A percentile compares a stretch with the other conserved stretches of the same genome.
phyloP scores from a whole-genome alignment of 2,329 filamentous ascomycete species.

The Neonectria ditissima region DNA sequence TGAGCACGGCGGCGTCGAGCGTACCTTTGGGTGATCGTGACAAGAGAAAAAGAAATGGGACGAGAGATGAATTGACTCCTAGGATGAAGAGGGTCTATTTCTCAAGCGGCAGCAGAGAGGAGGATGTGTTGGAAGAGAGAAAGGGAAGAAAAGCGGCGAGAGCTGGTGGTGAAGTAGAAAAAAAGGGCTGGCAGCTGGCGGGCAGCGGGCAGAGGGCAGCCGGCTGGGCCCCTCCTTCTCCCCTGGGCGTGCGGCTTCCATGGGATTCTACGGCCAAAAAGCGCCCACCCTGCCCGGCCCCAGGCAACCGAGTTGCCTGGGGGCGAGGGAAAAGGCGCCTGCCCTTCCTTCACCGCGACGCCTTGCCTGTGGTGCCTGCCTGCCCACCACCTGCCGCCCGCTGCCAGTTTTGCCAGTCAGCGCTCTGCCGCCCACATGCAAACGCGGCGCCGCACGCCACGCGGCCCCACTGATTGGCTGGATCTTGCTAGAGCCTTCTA shows the following conservation, averaged over 20 bases:
- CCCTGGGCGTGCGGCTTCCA: conserved; percentile 56
- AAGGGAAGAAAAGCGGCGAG: conserved; percentile 40
- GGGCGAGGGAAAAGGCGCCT: conserved; percentile 1
- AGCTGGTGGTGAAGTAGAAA: conserved; percentile 50
- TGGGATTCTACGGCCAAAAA: conserved; percentile 57
- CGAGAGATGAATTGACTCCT: conserved; percentile 42
- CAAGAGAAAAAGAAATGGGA: conserved; percentile 38
- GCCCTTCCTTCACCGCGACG: background rate
- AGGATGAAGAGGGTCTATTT: conserved; percentile 38
- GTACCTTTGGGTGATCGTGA: conserved; percentile 45
- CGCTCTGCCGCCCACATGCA: conserved; percentile 20
- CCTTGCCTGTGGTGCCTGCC: background rate
- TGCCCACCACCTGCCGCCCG: conserved; percentile 2
- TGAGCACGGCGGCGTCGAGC: conserved; percentile 20
- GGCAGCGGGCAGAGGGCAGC: conserved; percentile 16
- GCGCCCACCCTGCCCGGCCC: conserved; percentile 35
- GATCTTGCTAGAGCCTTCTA: conserved; percentile 42
- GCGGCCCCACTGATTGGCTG: conserved; percentile 37
- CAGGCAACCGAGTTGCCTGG: conserved; percentile 21
- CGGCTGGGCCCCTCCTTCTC: conserved; percentile 44
- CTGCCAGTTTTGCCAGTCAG: conserved; percentile 10
- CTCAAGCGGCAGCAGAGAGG: conserved; percentile 40
- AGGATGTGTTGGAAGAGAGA: conserved; percentile 37
- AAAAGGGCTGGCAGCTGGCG: conserved; percentile 47
- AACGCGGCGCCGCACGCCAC: conserved; percentile 22